A percentile compares a stretch with the other conserved stretches of the same genome.
These are phyloP conservation scores for Ceratobasidium sp. DNA, from an alignment of 1,284 basidiomycete species.

Conservation along the genomic window DNA sequence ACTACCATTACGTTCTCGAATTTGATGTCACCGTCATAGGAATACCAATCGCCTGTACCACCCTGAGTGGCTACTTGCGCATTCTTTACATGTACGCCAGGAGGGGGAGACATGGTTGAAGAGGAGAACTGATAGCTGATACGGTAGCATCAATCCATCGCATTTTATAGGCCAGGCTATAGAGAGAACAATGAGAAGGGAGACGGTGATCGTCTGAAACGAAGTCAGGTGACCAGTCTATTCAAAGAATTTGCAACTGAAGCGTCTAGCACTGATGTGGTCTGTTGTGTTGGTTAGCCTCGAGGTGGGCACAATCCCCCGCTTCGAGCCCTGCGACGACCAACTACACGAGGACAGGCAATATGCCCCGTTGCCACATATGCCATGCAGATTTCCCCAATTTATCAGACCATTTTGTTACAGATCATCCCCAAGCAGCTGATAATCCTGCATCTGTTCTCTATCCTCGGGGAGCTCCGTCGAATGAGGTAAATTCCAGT, in stretches of 20 bases:
- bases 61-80: conserved; percentile 22
- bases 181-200: conserved; percentile 29
- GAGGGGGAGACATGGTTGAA: conserved; percentile 16
- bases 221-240: conserved; percentile 4
- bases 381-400: conserved; percentile 18
- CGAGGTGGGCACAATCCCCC: conserved; percentile 14
- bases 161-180: conserved; percentile 5
- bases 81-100: conserved; percentile 4
- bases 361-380: conserved; percentile 22
- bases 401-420: not conserved
- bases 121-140: not conserved
- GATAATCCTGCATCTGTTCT: not conserved
- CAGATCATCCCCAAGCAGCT: not conserved
- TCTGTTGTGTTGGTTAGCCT: conserved; percentile 16
- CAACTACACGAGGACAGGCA: conserved; percentile 22
- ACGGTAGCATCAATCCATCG: not conserved
- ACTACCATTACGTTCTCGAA: conserved; percentile 41
- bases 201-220: conserved; percentile 8
- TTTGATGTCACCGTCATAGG: conserved; percentile 29
- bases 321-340: conserved; percentile 25
- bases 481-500: conserved; percentile 34
- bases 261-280: conserved; percentile 12
- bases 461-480: not conserved
- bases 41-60: conserved; percentile 23
- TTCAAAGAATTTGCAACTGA: not conserved